These are phyloP conservation scores for Saccharomycopsis fibuligera DNA, from an alignment of 805 yeast species.

Conservation along the genomic window DNA sequence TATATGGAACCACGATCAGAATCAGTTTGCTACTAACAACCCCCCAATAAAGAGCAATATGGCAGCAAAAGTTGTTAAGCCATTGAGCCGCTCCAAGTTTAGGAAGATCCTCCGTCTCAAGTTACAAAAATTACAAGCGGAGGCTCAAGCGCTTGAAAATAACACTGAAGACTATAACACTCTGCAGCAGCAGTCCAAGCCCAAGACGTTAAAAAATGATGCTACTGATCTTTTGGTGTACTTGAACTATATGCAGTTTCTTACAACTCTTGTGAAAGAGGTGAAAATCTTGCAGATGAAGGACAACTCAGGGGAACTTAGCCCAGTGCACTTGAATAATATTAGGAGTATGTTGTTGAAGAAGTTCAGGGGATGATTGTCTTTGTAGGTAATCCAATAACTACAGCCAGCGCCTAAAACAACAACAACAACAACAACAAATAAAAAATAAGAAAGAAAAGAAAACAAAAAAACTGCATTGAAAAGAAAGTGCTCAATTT, in stretches of 20 bases:
- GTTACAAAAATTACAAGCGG: neutral
- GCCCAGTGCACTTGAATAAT: conserved; percentile 17
- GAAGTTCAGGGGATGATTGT: conserved; percentile 17
- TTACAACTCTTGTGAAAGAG: conserved; percentile 13
- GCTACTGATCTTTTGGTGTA: conserved; percentile 18
- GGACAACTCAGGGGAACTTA: conserved; percentile 15
- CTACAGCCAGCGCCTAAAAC: neutral
- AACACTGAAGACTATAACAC: neutral
- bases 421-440: neutral
- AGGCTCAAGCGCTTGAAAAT: neutral
- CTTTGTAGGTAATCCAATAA: neutral
- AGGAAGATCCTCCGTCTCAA: conserved; percentile 8
- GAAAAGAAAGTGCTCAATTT: too few relatives aligned
- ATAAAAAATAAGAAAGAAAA: neutral
- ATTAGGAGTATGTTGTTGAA: conserved; percentile 10
- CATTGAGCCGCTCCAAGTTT: conserved; percentile 12
- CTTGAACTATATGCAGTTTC: conserved; percentile 17
- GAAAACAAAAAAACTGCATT: neutral
- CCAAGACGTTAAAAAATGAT: conserved; percentile 11
- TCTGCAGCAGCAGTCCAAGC: too few relatives aligned
- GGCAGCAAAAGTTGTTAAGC: conserved; percentile 9
- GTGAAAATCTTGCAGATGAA: conserved; percentile 9
- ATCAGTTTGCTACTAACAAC: too few relatives aligned
- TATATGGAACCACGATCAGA: too few relatives aligned
- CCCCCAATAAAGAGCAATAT: too few relatives aligned